Evolutionary conservation across 2,329 filamentous ascomycete genomes (phyloP).

Genomic region (Monilinia fructigena): DNA sequence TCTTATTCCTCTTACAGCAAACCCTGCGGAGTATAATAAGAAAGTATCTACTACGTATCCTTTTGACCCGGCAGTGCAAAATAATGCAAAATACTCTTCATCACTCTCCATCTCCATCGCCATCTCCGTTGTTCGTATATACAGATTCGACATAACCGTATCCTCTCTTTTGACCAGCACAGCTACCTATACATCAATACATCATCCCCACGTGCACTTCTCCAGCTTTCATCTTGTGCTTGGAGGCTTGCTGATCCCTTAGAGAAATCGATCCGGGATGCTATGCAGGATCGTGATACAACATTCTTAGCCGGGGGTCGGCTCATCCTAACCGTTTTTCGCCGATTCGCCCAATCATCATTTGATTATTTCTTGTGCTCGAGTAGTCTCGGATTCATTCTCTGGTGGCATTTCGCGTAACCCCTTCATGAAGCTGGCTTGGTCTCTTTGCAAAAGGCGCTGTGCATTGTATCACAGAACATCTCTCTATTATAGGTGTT

Average conservation of each 20-base stretch:
- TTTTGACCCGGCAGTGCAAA: no score
- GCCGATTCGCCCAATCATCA: not conserved
- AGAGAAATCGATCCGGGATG: conserved; percentile 6
- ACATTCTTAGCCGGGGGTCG: not conserved
- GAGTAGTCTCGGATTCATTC: not conserved
- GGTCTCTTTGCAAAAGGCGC: no score
- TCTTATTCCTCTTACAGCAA: no score
- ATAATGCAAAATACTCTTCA: no score
- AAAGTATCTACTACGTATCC: no score
- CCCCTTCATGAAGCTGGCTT: conserved; percentile 1
- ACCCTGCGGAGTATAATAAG: no score
- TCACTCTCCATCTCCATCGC: no score
- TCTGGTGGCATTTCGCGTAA: conserved; percentile 13
- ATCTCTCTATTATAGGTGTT: not conserved
- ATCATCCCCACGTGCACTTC: conserved; percentile 7
- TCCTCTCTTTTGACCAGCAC: not conserved
- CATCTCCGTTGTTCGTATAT: no score
- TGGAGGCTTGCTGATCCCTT: not conserved
- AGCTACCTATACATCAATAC: not conserved
- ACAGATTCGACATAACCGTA: not conserved
- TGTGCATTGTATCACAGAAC: conserved; percentile 1
- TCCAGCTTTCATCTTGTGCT: conserved; percentile 6
- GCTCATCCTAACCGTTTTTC: not conserved
- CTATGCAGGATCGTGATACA: conserved; percentile 14
- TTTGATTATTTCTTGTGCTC: not conserved